A percentile compares a stretch with the other conserved stretches of the same genome.
Evolutionary conservation across 257 asterid species (phyloP).

Genomic region (Rauvolfia tetraphylla): DNA sequence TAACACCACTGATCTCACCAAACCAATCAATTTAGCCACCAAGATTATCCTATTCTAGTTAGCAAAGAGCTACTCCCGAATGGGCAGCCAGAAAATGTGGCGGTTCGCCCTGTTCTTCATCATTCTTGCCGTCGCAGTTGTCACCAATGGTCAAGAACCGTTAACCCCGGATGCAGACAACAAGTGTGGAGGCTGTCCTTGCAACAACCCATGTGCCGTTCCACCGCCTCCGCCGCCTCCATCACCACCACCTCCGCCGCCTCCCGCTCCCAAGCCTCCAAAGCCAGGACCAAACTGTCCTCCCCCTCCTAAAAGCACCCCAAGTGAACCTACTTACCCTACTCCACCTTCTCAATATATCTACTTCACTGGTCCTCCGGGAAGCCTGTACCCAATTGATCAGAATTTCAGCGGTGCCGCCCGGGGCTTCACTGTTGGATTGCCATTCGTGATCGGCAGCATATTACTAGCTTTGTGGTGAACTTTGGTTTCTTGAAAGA

Average conservation of each 20-base stretch:
- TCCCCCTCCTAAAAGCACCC: constrained; percentile 48
- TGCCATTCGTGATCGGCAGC: constrained; percentile 16
- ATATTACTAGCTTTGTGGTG: constrained; percentile 15
- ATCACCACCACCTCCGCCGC: constrained; percentile 28
- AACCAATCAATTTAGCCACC: not conserved
- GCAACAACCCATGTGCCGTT: constrained; percentile 50
- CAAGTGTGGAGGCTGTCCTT: constrained; percentile 78
- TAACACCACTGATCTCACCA: constrained; percentile 3
- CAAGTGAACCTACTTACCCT: constrained; percentile 34
- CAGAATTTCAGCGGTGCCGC: constrained; percentile 3
- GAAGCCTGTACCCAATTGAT: constrained; percentile 50
- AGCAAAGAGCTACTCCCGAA: not conserved
- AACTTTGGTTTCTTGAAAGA: not conserved
- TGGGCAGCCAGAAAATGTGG: constrained; percentile 13
- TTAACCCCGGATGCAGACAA: constrained; percentile 40
- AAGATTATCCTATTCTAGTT: not conserved
- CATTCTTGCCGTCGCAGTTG: constrained; percentile 3
- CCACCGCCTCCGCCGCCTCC: constrained; percentile 40
- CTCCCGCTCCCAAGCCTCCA: constrained; percentile 26
- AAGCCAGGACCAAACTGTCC: constrained; percentile 49
- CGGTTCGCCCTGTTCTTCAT: constrained; percentile 11
- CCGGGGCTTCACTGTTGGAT: constrained; percentile 24
- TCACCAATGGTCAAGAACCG: constrained; percentile 20
- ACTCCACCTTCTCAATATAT: constrained; percentile 48
- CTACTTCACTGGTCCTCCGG: constrained; percentile 75